These are phyloP conservation scores for Monosporozyma aerobia DNA, from an alignment of 805 yeast species.

Conservation along the genomic window DNA sequence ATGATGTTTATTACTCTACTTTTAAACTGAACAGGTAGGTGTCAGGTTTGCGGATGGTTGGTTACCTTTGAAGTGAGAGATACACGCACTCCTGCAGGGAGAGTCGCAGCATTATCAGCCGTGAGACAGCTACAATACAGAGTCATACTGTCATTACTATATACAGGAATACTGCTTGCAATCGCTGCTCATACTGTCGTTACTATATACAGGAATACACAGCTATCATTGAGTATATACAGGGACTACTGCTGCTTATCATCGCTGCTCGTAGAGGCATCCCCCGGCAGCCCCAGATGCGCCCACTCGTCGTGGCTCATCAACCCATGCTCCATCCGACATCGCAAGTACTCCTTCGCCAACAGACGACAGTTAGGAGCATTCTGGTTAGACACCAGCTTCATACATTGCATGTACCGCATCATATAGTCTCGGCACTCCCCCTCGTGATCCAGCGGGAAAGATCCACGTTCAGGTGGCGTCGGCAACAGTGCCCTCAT, in stretches of 20 bases:
- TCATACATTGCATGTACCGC: conserved; percentile 68
- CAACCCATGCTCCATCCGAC: conserved; percentile 76
- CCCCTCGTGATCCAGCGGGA: conserved; percentile 82
- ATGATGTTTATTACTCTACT: no score
- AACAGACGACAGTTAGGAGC: conserved; percentile 83
- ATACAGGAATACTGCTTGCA: no score
- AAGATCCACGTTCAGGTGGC: conserved; percentile 95
- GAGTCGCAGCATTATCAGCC: no score
- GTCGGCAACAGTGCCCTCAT: conserved; percentile 57
- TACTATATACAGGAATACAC: no score
- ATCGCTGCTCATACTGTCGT: no score
- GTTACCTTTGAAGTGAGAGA: no score
- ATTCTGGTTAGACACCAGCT: conserved; percentile 67
- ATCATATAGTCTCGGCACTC: conserved; percentile 76
- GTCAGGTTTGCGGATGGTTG: no score
- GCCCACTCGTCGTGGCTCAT: conserved; percentile 55
- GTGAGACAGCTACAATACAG: no score
- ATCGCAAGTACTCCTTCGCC: conserved; percentile 72
- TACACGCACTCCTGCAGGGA: no score
- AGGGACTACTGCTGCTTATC: not conserved
- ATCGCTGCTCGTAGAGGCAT: conserved; percentile 9
- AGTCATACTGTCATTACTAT: no score
- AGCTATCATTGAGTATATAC: no score
- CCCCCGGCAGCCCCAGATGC: conserved; percentile 52
- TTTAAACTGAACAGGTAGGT: no score